Base-by-base conservation (phyloP, 345 rosid genomes). In the Salix viminalis region DNA sequence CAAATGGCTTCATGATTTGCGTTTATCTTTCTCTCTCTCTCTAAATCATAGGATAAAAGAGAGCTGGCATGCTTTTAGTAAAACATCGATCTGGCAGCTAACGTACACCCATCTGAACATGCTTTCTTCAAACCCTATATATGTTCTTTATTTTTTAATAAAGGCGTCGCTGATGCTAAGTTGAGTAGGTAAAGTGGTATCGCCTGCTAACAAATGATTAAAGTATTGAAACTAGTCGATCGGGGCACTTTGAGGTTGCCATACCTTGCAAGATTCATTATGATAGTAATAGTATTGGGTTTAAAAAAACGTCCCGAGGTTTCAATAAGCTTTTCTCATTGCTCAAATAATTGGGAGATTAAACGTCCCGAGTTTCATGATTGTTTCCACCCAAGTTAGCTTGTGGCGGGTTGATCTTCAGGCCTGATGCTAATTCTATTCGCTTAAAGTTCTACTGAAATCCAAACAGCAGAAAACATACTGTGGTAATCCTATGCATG, bases 111-210 rank as follows among this genome's bases (percentile, higher is more conserved):
- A 76, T 76, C 10, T 54, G 15, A n/a, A 6, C 10, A 54, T 39
- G 24, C 74, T 76, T 69, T 76, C 70, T 69, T 36, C 74, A 42
- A 69, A 61, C 74, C 61, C 69, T 12, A 60, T 24, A 24, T 24
- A 24, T 19, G 61, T 2, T 54, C 14, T 11, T 60, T 58, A 4
- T 37, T 69, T 39, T 13, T 64, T 5, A 19, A 64, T 64, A 48
- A 74, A 65, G 46, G 24, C 19, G 30, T 26, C 4, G 6, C 19
- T 44, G 21, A 2, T 46, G 30, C 18, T 13, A 46, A 50, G 60
- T 74, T 32, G 69, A 48, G 77, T 6, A 34, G 70, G 21, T 54
- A 7, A 54, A 6, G 19, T 18, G 21, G 60, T 18, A 7, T 54
- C 60, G 21, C 60, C 60, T 54, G 10, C 14, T 30, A 65, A 13